Evolutionary conservation across 148 eudicot species (phyloP), one percentile per base, ranked within the genome.

Genomic region (Linanthus parryae): DNA sequence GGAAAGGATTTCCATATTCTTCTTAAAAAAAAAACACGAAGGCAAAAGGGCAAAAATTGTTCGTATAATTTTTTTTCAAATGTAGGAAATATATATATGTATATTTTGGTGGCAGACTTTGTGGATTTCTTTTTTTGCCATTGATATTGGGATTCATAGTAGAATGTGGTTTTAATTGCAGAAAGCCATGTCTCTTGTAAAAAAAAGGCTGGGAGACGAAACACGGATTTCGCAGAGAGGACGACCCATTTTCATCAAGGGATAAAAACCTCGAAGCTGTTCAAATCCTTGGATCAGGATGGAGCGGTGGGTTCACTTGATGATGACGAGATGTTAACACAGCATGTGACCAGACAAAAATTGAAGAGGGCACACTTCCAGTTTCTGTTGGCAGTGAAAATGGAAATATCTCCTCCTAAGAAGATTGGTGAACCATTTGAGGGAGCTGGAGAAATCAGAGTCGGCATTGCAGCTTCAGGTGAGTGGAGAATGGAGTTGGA

Each of bases 151-250:
- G n/a, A n/a, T n/a, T n/a, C n/a, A n/a, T n/a, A n/a, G n/a, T n/a
- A n/a, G n/a, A n/a, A n/a, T n/a, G n/a, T n/a, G n/a, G n/a, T n/a
- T n/a, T n/a, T n/a, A n/a, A n/a, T 68, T 77, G 69, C 79, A 78
- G 79, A 78, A 71, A 67, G 78, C 83, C 14, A 61, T 78, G 71
- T 54, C 73, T 25, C 72, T 73, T n/a, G n/a, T n/a, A 7, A 73
- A 78, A 61, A 63, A 70, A 54, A 70, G 51, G 64, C 54, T 50
- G 18, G 67, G 49, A 41, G 66, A 61, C 29, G 67, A 54, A 23
- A 23, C 41, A 13, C n/a, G n/a, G n/a, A n/a, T n/a, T n/a, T n/a
- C n/a, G n/a, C n/a, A n/a, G n/a, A n/a, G n/a, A n/a, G n/a, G n/a
- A n/a, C n/a, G n/a, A n/a, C n/a, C 34, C 50, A 12, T 20, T 61